phyloP scores from a whole-genome alignment of 257 asterid genomes.

The Ocimum tenuiflorum region DNA sequence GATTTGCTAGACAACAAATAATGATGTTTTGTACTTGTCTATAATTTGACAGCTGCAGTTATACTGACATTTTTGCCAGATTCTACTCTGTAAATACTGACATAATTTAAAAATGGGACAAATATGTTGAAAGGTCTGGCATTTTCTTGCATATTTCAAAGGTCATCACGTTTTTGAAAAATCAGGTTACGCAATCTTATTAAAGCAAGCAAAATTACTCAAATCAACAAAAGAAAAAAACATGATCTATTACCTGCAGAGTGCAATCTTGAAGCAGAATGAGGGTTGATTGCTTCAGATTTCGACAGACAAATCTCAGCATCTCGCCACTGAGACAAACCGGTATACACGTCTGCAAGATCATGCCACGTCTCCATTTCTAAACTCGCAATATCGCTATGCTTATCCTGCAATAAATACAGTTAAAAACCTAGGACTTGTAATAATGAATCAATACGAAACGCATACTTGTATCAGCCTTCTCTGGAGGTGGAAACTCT shows the following conservation, averaged over 20 bases:
- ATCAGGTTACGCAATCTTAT: no score
- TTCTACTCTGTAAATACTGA: no score
- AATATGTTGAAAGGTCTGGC: no score
- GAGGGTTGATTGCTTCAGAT: slow-evolving; percentile 71
- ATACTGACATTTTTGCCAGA: no score
- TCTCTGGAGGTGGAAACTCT: slow-evolving; percentile 39
- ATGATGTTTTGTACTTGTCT: no score
- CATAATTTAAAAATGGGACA: no score
- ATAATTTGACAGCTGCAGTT: no score
- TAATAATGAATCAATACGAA: not conserved
- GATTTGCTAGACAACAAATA: no score
- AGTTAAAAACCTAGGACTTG: not conserved
- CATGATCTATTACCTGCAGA: slow-evolving; percentile 44
- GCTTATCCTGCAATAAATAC: slow-evolving; percentile 40
- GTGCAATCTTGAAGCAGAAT: slow-evolving; percentile 81
- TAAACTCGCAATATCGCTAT: slow-evolving; percentile 30
- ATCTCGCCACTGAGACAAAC: slow-evolving; percentile 80
- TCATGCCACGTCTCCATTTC: slow-evolving; percentile 96
- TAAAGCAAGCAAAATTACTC: not conserved
- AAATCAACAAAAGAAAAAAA: not conserved
- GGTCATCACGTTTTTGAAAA: no score
- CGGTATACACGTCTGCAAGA: slow-evolving; percentile 66
- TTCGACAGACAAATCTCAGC: slow-evolving; percentile 81
- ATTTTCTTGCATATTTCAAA: no score
- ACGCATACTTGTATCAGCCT: slow-evolving; percentile 48